These are phyloP conservation scores for Yarrowia bubula DNA, from an alignment of 805 yeast species.

Conservation along the genomic window DNA sequence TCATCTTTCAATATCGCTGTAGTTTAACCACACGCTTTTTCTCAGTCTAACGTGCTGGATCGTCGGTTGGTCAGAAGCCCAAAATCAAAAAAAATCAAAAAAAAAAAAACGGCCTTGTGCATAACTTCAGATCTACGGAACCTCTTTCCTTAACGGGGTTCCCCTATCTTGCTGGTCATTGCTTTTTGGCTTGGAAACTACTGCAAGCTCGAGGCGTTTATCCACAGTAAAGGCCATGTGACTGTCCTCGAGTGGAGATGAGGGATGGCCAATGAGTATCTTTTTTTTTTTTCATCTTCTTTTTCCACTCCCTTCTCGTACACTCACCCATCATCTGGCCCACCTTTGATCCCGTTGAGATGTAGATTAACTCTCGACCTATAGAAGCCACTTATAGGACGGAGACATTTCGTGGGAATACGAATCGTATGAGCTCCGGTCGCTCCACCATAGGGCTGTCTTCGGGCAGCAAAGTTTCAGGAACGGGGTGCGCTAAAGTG, in stretches of 20 bases:
- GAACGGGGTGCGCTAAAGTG: background rate
- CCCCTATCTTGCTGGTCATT: constrained; percentile 18
- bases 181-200: background rate
- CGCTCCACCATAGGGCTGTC: background rate
- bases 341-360: background rate
- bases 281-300: no score
- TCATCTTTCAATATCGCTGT: background rate
- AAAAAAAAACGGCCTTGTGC: background rate
- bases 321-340: background rate
- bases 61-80: background rate
- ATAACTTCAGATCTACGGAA: background rate
- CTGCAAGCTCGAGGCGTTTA: background rate
- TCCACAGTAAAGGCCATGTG: no score
- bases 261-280: background rate
- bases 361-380: background rate
- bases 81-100: background rate
- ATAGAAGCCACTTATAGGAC: background rate
- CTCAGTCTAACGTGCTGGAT: no score
- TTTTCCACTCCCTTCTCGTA: no score
- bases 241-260: background rate
- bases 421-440: constrained; percentile 3
- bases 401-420: background rate
- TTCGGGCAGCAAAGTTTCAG: constrained; percentile 6
- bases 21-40: no score
- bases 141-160: background rate